Conservation (phyloP, 139 green algal genomes). For the Astrephomene gubernaculifera region DNA sequence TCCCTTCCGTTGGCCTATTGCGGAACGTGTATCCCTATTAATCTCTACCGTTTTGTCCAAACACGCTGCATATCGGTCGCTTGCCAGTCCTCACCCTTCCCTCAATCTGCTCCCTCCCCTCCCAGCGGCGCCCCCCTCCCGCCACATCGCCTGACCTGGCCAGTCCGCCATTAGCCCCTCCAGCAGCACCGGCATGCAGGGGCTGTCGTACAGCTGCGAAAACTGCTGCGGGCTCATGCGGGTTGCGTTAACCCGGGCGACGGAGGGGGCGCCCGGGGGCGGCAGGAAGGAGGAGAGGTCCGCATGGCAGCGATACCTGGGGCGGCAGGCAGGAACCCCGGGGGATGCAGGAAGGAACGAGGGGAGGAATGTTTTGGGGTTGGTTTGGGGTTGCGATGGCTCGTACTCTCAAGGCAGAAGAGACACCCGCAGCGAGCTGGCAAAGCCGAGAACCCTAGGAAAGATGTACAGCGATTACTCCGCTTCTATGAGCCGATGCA, state of each 20-base stretch:
- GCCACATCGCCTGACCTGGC: not conserved
- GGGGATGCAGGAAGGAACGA: not conserved
- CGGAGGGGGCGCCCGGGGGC: not conserved
- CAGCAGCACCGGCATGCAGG: not conserved
- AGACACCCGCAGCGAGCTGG: too few species aligned
- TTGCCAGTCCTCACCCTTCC: too few species aligned
- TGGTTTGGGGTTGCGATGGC: too few species aligned
- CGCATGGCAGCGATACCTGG: conserved; percentile 39
- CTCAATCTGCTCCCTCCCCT: not conserved
- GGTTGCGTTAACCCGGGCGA: not conserved
- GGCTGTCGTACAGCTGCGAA: not conserved
- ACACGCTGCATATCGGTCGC: too few species aligned
- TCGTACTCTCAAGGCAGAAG: too few species aligned
- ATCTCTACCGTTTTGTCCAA: too few species aligned
- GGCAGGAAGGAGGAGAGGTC: conserved; percentile 25
- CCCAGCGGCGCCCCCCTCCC: not conserved
- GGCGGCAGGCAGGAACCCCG: not conserved
- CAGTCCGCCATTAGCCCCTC: not conserved
- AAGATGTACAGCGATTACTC: too few species aligned
- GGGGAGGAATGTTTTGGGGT: not conserved
- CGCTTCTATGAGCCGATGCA: too few species aligned
- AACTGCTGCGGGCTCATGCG: conserved; percentile 2
- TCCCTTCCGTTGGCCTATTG: too few species aligned
- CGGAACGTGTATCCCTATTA: too few species aligned
- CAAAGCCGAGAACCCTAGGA: too few species aligned